Evolutionary conservation across 2,329 filamentous ascomycete species (phyloP).

Genomic region (Pyrenochaeta sp.): DNA sequence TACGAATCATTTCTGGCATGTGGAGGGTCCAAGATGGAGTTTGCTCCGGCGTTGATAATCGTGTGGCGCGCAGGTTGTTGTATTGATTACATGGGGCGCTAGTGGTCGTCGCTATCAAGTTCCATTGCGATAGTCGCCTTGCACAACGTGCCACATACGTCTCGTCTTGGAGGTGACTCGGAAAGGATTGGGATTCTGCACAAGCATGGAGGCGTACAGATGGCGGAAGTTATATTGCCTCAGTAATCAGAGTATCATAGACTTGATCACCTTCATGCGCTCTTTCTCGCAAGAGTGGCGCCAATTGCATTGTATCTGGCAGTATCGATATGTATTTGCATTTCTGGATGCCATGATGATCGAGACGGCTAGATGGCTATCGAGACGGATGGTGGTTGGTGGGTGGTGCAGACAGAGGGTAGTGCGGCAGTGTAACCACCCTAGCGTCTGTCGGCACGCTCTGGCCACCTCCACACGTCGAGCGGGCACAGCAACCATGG

Average conservation of each 20-base stretch:
- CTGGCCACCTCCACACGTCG: constrained; percentile 3
- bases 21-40: constrained; percentile 1
- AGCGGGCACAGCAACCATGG: constrained; percentile 2
- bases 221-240: not conserved
- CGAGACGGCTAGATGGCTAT: not conserved
- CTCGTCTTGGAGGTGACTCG: not conserved
- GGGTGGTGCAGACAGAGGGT: not conserved
- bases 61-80: constrained; percentile 6
- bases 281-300: too few species aligned
- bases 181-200: not conserved
- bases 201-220: not conserved
- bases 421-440: constrained; percentile 6
- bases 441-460: not conserved
- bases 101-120: constrained; percentile 2
- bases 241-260: not conserved
- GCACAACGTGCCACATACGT: constrained; percentile 5
- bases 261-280: not conserved
- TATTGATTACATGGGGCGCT: constrained; percentile 3
- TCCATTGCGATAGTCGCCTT: constrained; percentile 6
- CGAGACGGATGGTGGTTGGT: not conserved
- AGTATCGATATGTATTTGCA: not conserved
- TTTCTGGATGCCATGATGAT: not conserved
- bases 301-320: too few species aligned
- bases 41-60: not conserved
- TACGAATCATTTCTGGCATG: not conserved